Conservation (phyloP, 305 asterid genomes). For the Rubia peregrina region DNA sequence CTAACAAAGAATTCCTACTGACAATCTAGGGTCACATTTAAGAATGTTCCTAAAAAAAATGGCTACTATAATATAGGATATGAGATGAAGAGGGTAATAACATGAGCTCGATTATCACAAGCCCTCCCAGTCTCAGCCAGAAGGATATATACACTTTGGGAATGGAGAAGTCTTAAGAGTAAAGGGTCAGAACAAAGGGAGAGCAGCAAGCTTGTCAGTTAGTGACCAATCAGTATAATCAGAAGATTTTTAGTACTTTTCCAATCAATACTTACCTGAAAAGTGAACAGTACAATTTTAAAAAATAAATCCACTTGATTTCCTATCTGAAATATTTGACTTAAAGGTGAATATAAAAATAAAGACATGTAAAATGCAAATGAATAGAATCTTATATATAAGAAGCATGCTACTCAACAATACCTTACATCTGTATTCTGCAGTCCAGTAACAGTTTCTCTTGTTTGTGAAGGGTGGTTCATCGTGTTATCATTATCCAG, state of each 20-base stretch:
- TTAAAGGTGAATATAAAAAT: background rate
- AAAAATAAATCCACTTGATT: background rate
- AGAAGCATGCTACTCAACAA: constrained; percentile 4
- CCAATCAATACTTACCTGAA: background rate
- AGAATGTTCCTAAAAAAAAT: background rate
- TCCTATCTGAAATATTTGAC: background rate
- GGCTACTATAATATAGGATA: background rate
- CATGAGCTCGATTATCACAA: background rate
- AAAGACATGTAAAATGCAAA: too few relatives aligned
- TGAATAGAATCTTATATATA: background rate
- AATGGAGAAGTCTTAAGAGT: background rate
- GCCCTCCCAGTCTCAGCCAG: background rate
- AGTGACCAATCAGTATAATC: background rate
- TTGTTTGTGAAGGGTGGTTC: constrained; percentile 35
- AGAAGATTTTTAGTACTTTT: background rate
- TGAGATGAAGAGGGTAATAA: background rate
- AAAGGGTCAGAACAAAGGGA: background rate
- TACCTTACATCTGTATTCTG: constrained; percentile 46
- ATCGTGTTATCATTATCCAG: constrained; percentile 44
- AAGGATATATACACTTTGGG: background rate
- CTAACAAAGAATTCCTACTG: too few relatives aligned
- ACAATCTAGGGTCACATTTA: background rate
- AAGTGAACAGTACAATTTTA: background rate
- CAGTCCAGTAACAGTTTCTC: constrained; percentile 35
- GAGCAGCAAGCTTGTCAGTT: background rate